Evolutionary conservation across 257 asterid genomes (phyloP), one percentile per base, ranked within the genome.

Genomic region (Parsonsia alboflavescens): DNA sequence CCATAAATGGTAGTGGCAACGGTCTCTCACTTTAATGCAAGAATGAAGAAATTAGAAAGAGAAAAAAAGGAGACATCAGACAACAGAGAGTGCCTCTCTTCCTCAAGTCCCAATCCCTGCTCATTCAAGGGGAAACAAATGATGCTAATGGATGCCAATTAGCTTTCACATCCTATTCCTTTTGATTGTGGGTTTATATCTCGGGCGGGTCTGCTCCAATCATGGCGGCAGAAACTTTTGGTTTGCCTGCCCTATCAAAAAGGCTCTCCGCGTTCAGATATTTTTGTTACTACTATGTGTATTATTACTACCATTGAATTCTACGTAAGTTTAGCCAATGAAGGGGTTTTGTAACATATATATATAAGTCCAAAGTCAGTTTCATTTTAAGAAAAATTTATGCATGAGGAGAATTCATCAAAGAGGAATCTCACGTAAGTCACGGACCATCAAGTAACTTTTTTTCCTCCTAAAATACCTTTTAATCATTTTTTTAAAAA

Each of bases 61-160:
- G n/a, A n/a, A n/a, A n/a, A n/a, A n/a, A n/a, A 45, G 12, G 12
- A 45, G 12, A 11, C 49, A 45, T 11, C 49, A 45, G 9, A 45
- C 1, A 45, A 45, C 39, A 45, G 1, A 45, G 49, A 42, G 26
- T 39, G n/a, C 10, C 10, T 2, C 22, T 2, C 15, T 7, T 22
- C 21, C 54, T 45, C 19, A 45, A 11, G 15, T 45, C 57, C 49
- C 19, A 68, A 22, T 33, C 39, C 12, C 42, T 28, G 8, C 13
- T 39, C 15, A 21, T 0, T 10, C 16, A 2, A 65, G 21, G 10
- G 15, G 10, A 42, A n/a, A 41, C 54, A n/a, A 44, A 49, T 48
- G 53, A 48, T 13, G 10, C 49, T 52, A 52, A 21, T 53, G 44
- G 57, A 22, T 65, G 78, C 57, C 57, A 66, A 30, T 75, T 52